These are phyloP conservation scores for Pterulicium gracile DNA, from an alignment of 1,284 basidiomycete species.

Conservation along the genomic window DNA sequence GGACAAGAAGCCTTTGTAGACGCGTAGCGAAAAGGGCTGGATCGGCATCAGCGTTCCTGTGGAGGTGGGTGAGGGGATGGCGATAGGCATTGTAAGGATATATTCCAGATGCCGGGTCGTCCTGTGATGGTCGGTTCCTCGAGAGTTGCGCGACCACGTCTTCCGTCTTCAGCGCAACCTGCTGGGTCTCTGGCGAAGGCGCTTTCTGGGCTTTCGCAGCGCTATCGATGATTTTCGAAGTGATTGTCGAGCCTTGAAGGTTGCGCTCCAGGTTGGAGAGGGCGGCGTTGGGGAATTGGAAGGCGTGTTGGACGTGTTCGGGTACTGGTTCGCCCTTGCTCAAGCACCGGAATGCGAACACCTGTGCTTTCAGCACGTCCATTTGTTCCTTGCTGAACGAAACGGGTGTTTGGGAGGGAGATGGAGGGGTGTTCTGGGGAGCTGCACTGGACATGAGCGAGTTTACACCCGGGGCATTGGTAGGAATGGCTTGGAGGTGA, in stretches of 20 bases:
- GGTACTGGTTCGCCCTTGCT: conserved; percentile 75
- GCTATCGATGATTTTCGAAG: conserved; percentile 60
- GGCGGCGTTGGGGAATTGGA: conserved; percentile 50
- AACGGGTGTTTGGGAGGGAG: conserved; percentile 50
- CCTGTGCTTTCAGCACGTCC: conserved; percentile 77
- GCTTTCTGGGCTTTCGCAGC: conserved; percentile 71
- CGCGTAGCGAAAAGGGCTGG: conserved; percentile 55
- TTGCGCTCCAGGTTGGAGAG: conserved; percentile 56
- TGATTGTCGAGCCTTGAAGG: conserved; percentile 46
- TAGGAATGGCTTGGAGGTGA: not conserved
- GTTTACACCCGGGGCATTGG: not conserved
- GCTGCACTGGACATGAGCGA: conserved; percentile 14
- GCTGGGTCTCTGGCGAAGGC: conserved; percentile 26
- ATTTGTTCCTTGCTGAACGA: conserved; percentile 83
- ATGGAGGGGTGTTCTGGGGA: conserved; percentile 20
- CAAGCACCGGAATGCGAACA: conserved; percentile 83
- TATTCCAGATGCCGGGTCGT: conserved; percentile 72
- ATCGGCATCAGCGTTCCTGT: conserved; percentile 48
- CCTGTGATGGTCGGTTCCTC: conserved; percentile 66
- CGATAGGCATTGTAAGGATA: conserved; percentile 96
- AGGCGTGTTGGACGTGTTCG: conserved; percentile 68
- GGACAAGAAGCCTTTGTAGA: conserved; percentile 75
- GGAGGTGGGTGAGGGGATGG: conserved; percentile 75
- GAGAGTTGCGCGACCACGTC: conserved; percentile 41
- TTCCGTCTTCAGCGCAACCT: conserved; percentile 33